Conservation (phyloP, 495 filamentous ascomycete genomes). For the Penicillium macrosclerotiorum region DNA sequence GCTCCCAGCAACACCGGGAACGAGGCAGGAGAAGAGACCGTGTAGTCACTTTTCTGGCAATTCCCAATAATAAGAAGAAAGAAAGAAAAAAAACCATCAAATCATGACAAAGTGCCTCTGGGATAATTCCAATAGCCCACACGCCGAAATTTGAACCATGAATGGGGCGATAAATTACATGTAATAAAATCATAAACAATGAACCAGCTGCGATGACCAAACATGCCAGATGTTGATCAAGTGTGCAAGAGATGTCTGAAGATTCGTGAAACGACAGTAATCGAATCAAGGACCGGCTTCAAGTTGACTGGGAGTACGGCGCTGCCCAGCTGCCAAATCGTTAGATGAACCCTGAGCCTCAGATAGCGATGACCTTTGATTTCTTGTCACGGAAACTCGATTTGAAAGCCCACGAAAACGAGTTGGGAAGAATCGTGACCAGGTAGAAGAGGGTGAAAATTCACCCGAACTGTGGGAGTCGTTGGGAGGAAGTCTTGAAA, state of each 20-base stretch:
- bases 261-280: conserved; percentile 2
- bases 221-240: conserved; percentile 36
- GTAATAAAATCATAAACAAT: conserved; percentile 21
- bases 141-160: conserved; percentile 3
- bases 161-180: conserved; percentile 20
- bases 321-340: neutral
- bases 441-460: conserved; percentile 5
- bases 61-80: neutral
- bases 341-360: neutral
- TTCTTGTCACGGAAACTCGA: neutral
- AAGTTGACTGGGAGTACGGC: conserved; percentile 32
- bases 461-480: neutral
- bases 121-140: neutral
- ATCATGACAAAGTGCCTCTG: neutral
- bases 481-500: neutral
- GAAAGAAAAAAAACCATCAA: conserved; percentile 6
- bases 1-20: neutral
- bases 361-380: neutral
- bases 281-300: conserved; percentile 27
- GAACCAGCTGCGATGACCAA: conserved; percentile 10
- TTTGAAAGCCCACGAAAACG: conserved; percentile 14
- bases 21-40: neutral
- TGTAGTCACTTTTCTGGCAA: no score
- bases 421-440: conserved; percentile 20
- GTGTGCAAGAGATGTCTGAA: conserved; percentile 9